A percentile compares a stretch with the other conserved stretches of the same genome.
phyloP scores from a whole-genome alignment of 2,329 filamentous ascomycete genomes.

The Raffaelea deltoideospora region DNA sequence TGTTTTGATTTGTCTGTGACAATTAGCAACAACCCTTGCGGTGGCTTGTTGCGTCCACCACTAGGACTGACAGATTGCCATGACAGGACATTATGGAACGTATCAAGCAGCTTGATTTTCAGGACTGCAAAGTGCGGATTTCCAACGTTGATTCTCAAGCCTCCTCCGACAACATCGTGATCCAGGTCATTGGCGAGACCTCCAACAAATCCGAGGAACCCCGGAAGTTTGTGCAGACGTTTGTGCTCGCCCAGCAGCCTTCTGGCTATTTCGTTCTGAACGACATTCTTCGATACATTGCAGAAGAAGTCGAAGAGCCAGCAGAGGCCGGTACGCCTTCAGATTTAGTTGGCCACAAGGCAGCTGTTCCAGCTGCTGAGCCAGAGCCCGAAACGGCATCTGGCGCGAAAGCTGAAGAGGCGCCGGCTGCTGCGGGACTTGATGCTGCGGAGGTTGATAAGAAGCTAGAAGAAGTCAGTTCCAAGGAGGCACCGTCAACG shows the following conservation, averaged over 20 bases:
- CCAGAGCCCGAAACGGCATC: constrained; percentile 19
- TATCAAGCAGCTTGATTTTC: constrained; percentile 84
- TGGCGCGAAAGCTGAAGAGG: constrained; percentile 17
- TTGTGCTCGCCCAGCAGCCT: constrained; percentile 88
- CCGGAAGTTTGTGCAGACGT: constrained; percentile 95
- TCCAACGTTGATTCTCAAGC: constrained; percentile 95
- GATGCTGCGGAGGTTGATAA: constrained; percentile 48
- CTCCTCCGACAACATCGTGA: constrained; percentile 85
- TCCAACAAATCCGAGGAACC: constrained; percentile 85
- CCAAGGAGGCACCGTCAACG: constrained; percentile 17
- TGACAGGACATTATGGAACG: constrained; percentile 77
- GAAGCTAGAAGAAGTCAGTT: constrained; percentile 54
- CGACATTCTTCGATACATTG: constrained; percentile 91
- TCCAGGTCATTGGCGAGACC: constrained; percentile 95
- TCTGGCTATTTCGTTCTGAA: constrained; percentile 98
- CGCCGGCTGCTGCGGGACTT: constrained; percentile 14
- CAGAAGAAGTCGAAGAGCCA: constrained; percentile 67
- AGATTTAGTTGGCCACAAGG: constrained; percentile 12
- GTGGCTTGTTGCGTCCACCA: too few species aligned
- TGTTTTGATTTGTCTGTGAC: background rate
- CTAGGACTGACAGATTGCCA: background rate
- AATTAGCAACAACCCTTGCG: background rate
- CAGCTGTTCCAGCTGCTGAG: constrained; percentile 15
- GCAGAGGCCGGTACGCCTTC: constrained; percentile 22
- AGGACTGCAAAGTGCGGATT: constrained; percentile 96